Percentiles rank a stretch among this genome's conserved stretches.
Conservation (phyloP, 2,329 filamentous ascomycete genomes). For the Orbilia javanica region DNA sequence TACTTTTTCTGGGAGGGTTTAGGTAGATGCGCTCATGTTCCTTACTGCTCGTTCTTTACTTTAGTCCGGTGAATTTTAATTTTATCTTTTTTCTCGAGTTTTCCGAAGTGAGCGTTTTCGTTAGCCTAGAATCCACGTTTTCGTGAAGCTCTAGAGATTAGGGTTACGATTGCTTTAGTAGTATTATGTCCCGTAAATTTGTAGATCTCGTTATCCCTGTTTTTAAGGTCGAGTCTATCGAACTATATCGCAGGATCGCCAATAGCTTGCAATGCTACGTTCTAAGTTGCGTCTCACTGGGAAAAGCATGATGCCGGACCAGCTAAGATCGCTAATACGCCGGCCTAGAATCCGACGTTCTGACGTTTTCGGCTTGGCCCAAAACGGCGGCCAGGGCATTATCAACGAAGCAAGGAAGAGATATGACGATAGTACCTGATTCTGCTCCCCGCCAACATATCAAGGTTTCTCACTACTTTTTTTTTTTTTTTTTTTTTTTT, state of each 20-base stretch:
- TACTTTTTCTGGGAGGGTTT: constrained; percentile 12
- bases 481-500: no score
- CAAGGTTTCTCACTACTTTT: not conserved
- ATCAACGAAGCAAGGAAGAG: constrained; percentile 51
- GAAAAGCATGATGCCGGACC: constrained; percentile 1
- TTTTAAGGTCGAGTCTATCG: not conserved
- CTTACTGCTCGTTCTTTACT: constrained; percentile 24
- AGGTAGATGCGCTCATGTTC: constrained; percentile 38
- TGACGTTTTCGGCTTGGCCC: constrained; percentile 32
- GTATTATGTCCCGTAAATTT: not conserved
- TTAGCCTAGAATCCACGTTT: no score
- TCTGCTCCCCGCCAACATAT: constrained; percentile 17
- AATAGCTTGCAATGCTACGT: not conserved
- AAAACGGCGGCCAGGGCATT: constrained; percentile 31
- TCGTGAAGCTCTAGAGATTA: not conserved
- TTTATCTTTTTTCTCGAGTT: not conserved
- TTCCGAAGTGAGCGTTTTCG: not conserved
- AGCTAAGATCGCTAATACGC: not conserved
- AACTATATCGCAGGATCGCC: not conserved
- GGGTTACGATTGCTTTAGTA: not conserved
- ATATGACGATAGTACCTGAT: constrained; percentile 28
- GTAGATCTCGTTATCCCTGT: not conserved
- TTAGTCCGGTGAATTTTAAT: constrained; percentile 25
- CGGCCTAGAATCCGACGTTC: constrained; percentile 34
- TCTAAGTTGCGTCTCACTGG: not conserved